Evolutionary conservation across 202 grass and related monocot genomes (phyloP), one percentile per base, ranked within the genome.

Genomic region (Setaria italica): DNA sequence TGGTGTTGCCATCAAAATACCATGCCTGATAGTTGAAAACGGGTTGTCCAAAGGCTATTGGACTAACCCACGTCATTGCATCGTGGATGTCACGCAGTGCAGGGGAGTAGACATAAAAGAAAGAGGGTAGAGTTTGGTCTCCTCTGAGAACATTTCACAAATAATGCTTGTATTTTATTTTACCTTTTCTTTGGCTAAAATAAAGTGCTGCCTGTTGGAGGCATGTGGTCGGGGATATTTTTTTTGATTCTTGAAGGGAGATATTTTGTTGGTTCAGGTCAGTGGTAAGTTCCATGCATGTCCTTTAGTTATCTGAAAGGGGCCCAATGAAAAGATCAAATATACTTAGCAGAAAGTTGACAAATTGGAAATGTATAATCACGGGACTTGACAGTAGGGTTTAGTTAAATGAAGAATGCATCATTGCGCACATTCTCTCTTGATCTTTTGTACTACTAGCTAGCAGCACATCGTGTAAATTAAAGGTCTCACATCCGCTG

Each of bases 191-290:
- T 46, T 46, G 43, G 43, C 2, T 51, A 15, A 16, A 17, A 54
- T 17, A 54, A 81, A 70, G 20, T 68, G 29, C 19, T 39, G 20
- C 62, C 1, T 80, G 46, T 20, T 10, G 39, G 35, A 43, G 63
- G 34, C 48, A 42, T 54, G 33, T 54, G n/a, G 6, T 30, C 19
- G 4, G 8, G 10, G 12, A 81, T 69, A 56, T 74, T 74, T 55
- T 17, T 6, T 54, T 35, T 34, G 48, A 10, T 74, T 19, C 39
- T 59, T 43, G 25, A 32, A 56, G 19, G 79, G 21, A 43, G 34
- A 80, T 46, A 33, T 63, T 66, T 80, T 35, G 9, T 53, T 80
- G 20, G 62, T 80, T 80, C 10, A 67, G 46, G 54, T 50, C 60
- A 51, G 48, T 32, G 60, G 30, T 50, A 49, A 51, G 32, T 55